Evolutionary conservation across 371 early-diverging fungal species (phyloP), one percentile per base, ranked within the genome.

Genomic region (Mucor indicus): DNA sequence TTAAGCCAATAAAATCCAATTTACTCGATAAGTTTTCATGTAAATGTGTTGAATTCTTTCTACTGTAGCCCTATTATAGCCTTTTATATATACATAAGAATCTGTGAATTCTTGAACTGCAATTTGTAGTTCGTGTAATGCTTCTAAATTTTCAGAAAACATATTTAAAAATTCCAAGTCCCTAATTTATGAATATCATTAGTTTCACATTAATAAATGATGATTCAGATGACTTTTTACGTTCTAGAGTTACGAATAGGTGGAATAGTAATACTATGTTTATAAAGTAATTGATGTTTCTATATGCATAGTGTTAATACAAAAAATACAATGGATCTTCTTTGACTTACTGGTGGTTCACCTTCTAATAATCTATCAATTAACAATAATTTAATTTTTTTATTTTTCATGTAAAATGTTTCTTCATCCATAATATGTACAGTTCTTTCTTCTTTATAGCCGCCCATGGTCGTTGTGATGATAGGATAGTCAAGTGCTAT

Each of bases 11-110:
- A n/a, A n/a, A n/a, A n/a, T n/a, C n/a, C n/a, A n/a, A n/a, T n/a
- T 44, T 61, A 71, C 72, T 48, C 60, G 55, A 45, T 67, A 69
- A 12, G 77, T 57, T 36, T 81, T 83, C 38, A 64, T 64, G 42
- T 78, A 79, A 38, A 83, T 78, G 31, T 80, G 72, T n/a, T 71
- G 74, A 12, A 83, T 76, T 56, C 78, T 79, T 47, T 81, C 81
- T 9, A 80, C 69, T 0, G 81, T 78, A 38, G 60, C 62, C 11
- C 52, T 40, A 13, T 81, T 79, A 41, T 72, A 83, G 13, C 83
- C 83, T 19, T 77, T 80, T 31, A 83, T 77, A 46, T 81, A 83
- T 3, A 83, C 79, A 61, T 81, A 83, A 1, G 81, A 75, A 22
- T 75, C 74, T 32, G 70, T 77, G 51, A 83, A 83, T 57, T 83